phyloP scores from a whole-genome alignment of 2,329 filamentous ascomycete genomes.

The Phaeoacremonium minimum region DNA sequence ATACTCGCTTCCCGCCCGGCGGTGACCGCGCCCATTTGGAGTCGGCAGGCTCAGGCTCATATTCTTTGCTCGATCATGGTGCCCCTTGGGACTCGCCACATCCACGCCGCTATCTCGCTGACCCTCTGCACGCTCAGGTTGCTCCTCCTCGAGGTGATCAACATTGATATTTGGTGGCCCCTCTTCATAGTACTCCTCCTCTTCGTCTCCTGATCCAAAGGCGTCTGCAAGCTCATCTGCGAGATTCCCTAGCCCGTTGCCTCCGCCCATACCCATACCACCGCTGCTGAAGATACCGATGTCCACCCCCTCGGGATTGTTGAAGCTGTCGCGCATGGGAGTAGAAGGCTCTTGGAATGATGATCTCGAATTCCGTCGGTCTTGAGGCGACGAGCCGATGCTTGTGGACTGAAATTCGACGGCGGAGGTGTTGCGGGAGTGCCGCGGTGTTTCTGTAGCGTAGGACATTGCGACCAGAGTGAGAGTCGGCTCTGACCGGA shows the following conservation, averaged over 20 bases:
- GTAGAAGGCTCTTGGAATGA: slow-evolving; percentile 46
- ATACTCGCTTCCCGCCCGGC: slow-evolving; percentile 54
- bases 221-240: slow-evolving; percentile 78
- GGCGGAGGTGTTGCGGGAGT: slow-evolving; percentile 54
- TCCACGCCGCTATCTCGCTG: slow-evolving; percentile 38
- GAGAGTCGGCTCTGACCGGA: slow-evolving; percentile 1
- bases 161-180: slow-evolving; percentile 31
- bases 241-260: slow-evolving; percentile 67
- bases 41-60: slow-evolving; percentile 40
- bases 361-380: slow-evolving; percentile 45
- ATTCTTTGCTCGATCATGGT: slow-evolving; percentile 20
- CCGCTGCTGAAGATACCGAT: slow-evolving; percentile 38
- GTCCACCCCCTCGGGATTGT: slow-evolving; percentile 42
- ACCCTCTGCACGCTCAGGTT: slow-evolving; percentile 19
- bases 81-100: slow-evolving; percentile 23
- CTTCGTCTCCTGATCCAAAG: slow-evolving; percentile 61
- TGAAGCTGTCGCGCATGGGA: slow-evolving; percentile 42
- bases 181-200: slow-evolving; percentile 43
- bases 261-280: slow-evolving; percentile 29
- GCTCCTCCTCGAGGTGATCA: slow-evolving; percentile 16
- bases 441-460: slow-evolving; percentile 52
- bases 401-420: slow-evolving; percentile 39
- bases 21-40: slow-evolving; percentile 39
- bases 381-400: slow-evolving; percentile 37
- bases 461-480: slow-evolving; percentile 29